Base-by-base conservation (phyloP, 1,284 basidiomycete genomes). In the Puccinia novopanici region DNA sequence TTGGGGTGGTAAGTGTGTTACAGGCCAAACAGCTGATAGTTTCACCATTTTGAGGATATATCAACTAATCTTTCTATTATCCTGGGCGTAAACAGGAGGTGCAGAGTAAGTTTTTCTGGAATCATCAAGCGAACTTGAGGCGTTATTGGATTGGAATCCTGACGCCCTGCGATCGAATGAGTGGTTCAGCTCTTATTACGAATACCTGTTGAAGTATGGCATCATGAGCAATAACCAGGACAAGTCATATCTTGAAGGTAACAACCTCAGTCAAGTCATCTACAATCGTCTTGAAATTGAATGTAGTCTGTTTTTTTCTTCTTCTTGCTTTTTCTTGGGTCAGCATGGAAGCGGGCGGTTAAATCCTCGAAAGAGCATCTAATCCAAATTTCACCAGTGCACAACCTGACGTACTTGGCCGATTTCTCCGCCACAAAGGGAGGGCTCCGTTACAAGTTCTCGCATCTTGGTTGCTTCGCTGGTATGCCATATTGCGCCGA, bases 201-300 rank as follows among this genome's bases (percentile, higher is more conserved):
- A 81, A 75, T 81, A 81, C 54, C 61, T 81, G n/a, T 73, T 81
- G 40, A 81, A 81, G 40, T 81, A 81, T 27, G 57, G 71, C 19
- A 75, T 81, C 12, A 54, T 81, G 6, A 81, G 52, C 13, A 45
- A 57, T 27, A 67, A 75, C 13, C 24, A 17, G 17, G 79, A 81
- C 55, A 12, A 50, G 59, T 52, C 71, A 45, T 81, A 75, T 55
- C 52, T 50, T 9, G n/a, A 74, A 4, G 30, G 79, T 81, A 75
- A 45, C n/a, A 48, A 40, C 0, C 37, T 48, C 9, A 40, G 19
- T 13, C 12, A 48, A 19, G 45, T 48, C 45, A 19, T 48, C 45
- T 6, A 48, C 34, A 48, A 48, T 48, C 45, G 17, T 19, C 45
- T 9, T 48, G 45, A 48, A 48, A 12, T 42, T 27, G n/a, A 63